A percentile compares a stretch with the other conserved stretches of the same genome.
Conservation (phyloP, 805 yeast genomes). For the Jamesozyma jinghongensis region DNA sequence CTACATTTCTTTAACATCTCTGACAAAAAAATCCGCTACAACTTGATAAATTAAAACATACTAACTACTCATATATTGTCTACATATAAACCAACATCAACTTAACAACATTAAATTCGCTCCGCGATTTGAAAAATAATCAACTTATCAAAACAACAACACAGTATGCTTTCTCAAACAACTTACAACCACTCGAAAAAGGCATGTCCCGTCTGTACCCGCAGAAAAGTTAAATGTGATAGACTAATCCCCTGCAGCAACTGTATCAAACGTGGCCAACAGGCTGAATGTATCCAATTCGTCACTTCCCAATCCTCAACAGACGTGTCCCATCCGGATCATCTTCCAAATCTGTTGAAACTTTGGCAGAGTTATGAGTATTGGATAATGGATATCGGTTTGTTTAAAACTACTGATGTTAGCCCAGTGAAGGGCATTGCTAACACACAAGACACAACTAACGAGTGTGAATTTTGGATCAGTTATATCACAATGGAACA, state of each 20-base stretch:
- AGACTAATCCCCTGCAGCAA: constrained; percentile 26
- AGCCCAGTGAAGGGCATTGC: constrained; percentile 4
- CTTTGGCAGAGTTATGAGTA: constrained; percentile 26
- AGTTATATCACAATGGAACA: constrained; percentile 11
- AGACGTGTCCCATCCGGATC: background rate
- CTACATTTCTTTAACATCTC: too few species aligned
- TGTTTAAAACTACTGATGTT: constrained; percentile 12
- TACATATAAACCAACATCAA: too few species aligned
- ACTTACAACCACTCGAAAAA: constrained; percentile 1
- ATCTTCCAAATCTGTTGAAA: constrained; percentile 11
- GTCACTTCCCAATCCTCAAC: constrained; percentile 1
- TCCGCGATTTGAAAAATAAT: too few species aligned
- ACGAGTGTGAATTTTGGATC: constrained; percentile 12
- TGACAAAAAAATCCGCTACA: too few species aligned
- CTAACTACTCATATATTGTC: too few species aligned
- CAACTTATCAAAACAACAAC: too few species aligned
- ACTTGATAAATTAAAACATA: too few species aligned
- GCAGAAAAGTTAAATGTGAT: constrained; percentile 29
- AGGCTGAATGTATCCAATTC: constrained; percentile 17
- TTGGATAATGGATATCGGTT: constrained; percentile 21
- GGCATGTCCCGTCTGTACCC: constrained; percentile 21
- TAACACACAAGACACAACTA: constrained; percentile 4
- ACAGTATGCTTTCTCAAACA: background rate
- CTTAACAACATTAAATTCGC: too few species aligned
- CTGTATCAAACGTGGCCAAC: constrained; percentile 24